phyloP scores from a whole-genome alignment of 495 filamentous ascomycete genomes.

The Podospora pseudoanserina region DNA sequence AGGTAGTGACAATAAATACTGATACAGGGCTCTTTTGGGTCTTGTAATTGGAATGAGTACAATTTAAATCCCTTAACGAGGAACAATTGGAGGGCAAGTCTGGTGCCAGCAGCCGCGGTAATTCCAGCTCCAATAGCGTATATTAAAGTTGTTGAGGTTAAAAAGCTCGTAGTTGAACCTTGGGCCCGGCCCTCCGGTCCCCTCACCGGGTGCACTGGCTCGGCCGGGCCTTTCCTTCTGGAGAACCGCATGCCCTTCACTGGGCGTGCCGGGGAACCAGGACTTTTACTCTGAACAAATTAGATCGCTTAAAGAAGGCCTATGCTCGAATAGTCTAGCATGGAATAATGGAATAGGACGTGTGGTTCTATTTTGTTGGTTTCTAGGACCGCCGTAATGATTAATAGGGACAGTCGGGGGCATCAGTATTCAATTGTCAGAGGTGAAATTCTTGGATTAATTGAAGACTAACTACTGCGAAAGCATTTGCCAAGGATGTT shows the following conservation, averaged over 20 bases:
- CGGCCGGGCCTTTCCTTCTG: no score
- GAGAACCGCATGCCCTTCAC: no score
- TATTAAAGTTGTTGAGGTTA: no score
- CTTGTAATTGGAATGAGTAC: conserved; percentile 56
- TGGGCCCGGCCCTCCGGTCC: no score
- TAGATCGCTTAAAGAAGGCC: no score
- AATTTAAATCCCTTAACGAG: conserved; percentile 56
- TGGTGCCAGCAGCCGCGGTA: conserved; percentile 39
- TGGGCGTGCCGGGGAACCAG: no score
- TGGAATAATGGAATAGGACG: conserved; percentile 49
- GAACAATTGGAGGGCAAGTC: conserved; percentile 57
- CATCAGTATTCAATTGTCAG: conserved; percentile 67
- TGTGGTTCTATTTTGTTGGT: conserved; percentile 48
- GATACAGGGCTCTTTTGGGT: conserved; percentile 55
- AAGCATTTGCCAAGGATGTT: conserved; percentile 72
- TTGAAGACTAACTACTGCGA: conserved; percentile 71
- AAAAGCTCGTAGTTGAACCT: no score
- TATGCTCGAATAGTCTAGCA: no score
- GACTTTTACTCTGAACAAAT: no score
- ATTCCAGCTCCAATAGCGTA: conserved; percentile 39
- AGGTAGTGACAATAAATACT: conserved; percentile 52
- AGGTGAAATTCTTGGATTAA: conserved; percentile 72
- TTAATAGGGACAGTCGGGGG: conserved; percentile 69
- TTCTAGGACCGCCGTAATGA: conserved; percentile 60
- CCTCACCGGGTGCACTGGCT: no score